Base-by-base conservation (phyloP, 2,329 filamentous ascomycete genomes). In the Ophiostoma perfectum region DNA sequence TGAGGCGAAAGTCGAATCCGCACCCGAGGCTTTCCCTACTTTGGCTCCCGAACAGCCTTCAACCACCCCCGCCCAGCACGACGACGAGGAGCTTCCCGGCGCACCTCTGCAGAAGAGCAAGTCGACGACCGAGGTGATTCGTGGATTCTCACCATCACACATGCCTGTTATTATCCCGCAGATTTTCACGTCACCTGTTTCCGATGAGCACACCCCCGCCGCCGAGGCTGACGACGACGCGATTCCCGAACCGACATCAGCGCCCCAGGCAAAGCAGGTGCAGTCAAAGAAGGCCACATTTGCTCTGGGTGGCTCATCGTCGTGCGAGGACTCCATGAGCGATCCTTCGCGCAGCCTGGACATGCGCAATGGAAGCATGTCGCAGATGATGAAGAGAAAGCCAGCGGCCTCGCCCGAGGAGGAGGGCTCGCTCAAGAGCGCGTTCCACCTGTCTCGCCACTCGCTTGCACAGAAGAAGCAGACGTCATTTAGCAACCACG, bases 61-160 rank as follows among this genome's bases (percentile, higher is more conserved):
- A 16, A 12, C 27, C 38, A 44, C 36, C 9, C 9, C 18, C 11
- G 44, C 36, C 36, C 12, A 18, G 3, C 18, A 66, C 2, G 44
- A 16, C 16, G 44, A 66, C 8, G 49, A 41, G 47, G 45, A 55
- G 49, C 8, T 41, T 18, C 44, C 65, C 9, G 7, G 39, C 16
- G 27, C 49, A 8, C 44, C 67, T 4, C 67, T 70, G 52, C 63
- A 68, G 60, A 70, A 70, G 67, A 69, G 58, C 70, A 70, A 69
- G 66, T 70, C 70, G 55, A 82, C 79, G 70, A 93, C 89, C 71
- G 66, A 70, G 47, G 86, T 97, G 69, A 89, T 97, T 66, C 90
- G 91, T 72, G 93, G 93, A 69, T 97, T 97, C 78, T 91, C 90
- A 5, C 91, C 91, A 1, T 89, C 90, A 39, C 87, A 89, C 70